Conservation (phyloP, 2,329 filamentous ascomycete genomes). For the Pseudocercospora vitis region DNA sequence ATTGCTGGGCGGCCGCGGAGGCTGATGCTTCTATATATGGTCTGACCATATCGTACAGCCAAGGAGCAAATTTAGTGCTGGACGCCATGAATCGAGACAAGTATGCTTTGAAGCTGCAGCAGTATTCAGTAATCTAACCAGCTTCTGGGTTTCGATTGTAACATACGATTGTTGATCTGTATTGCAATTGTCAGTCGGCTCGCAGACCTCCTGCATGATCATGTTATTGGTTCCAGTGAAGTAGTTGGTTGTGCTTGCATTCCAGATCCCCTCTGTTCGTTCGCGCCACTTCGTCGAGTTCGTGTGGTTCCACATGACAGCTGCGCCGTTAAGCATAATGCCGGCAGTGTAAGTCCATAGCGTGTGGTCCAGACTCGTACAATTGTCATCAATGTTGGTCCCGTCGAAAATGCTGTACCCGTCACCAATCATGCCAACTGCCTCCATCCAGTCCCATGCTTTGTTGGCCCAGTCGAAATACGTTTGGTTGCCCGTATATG, state of each 20-base stretch:
- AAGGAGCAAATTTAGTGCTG: conserved; percentile 59
- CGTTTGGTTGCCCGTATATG: conserved; percentile 44
- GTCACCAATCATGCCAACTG: conserved; percentile 54
- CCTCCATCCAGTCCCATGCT: conserved; percentile 39
- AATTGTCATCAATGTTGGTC: conserved; percentile 45
- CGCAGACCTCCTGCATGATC: conserved; percentile 50
- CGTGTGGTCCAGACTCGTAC: conserved; percentile 42
- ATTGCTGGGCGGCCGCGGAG: conserved; percentile 54
- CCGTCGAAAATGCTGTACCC: conserved; percentile 48
- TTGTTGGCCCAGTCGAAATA: conserved; percentile 63
- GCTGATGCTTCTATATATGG: conserved; percentile 57
- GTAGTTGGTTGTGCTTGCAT: conserved; percentile 39
- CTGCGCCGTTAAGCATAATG: conserved; percentile 47
- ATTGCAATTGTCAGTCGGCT: conserved; percentile 43
- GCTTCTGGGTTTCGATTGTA: background rate
- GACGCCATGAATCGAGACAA: conserved; percentile 50
- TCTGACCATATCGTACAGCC: conserved; percentile 52
- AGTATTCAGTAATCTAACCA: background rate
- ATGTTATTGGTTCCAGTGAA: conserved; percentile 37
- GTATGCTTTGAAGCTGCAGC: conserved; percentile 42
- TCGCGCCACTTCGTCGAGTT: conserved; percentile 25
- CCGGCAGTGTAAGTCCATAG: conserved; percentile 51
- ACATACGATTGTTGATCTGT: conserved; percentile 34
- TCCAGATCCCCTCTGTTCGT: conserved; percentile 29
- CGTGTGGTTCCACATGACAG: conserved; percentile 43